These are phyloP conservation scores for Discostella stelligera DNA, from an alignment of 352 stramenopile genomes.

Conservation along the genomic window DNA sequence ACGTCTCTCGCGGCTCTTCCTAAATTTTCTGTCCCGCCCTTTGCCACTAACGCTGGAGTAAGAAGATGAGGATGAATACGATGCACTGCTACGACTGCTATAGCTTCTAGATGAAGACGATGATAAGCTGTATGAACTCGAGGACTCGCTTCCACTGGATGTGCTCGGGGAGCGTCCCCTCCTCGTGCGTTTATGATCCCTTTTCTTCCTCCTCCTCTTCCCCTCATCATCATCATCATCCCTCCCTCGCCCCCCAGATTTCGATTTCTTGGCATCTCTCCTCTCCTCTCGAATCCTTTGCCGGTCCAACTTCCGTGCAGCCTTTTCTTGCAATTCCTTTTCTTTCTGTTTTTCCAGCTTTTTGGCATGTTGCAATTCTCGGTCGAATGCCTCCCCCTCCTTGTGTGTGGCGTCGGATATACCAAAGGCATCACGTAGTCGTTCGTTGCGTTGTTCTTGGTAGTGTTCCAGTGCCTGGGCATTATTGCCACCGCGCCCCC, in stretches of 20 bases:
- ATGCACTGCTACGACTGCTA: constrained; percentile 20
- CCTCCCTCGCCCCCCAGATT: background rate
- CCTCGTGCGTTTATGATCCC: background rate
- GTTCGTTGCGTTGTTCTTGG: constrained; percentile 68
- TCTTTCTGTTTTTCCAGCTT: constrained; percentile 34
- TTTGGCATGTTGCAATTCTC: constrained; percentile 63
- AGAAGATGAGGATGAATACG: constrained; percentile 26
- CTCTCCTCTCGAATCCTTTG: constrained; percentile 24
- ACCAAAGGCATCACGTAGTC: constrained; percentile 67
- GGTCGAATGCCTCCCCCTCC: constrained; percentile 76
- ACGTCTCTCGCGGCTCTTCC: background rate
- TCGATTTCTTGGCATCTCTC: constrained; percentile 18
- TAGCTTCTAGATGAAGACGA: constrained; percentile 12
- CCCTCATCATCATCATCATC: constrained; percentile 9
- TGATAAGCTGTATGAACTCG: constrained; percentile 19
- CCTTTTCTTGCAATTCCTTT: constrained; percentile 35
- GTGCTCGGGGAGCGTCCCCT: constrained; percentile 14
- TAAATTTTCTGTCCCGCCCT: background rate
- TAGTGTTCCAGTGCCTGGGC: constrained; percentile 44
- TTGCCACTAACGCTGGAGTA: constrained; percentile 11
- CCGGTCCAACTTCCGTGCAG: constrained; percentile 31
- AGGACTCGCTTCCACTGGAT: constrained; percentile 9
- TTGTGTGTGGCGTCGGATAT: constrained; percentile 58
- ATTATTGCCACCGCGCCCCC: constrained; percentile 48
- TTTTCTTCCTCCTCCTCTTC: constrained; percentile 14